phyloP scores from a whole-genome alignment of 768 basidiomycete genomes.

The Boletus speciosus region DNA sequence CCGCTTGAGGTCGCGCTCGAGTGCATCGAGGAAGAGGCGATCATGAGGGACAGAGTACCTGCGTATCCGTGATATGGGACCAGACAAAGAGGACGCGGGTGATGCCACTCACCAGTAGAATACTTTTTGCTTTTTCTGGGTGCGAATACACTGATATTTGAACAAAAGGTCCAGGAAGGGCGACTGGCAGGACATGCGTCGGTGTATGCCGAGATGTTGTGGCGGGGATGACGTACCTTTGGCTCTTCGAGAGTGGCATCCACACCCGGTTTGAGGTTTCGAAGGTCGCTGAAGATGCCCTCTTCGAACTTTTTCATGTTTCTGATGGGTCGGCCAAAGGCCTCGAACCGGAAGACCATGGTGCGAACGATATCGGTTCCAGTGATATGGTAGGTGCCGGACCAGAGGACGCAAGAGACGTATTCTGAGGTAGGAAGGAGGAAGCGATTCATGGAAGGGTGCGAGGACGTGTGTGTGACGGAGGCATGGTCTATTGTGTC shows the following conservation, averaged over 20 bases:
- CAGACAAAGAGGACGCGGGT: not conserved
- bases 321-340: slow-evolving; percentile 84
- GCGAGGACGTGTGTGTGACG: slow-evolving; percentile 47
- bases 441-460: slow-evolving; percentile 83
- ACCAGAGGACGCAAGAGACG: slow-evolving; percentile 91
- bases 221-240: slow-evolving; percentile 55
- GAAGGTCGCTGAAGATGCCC: slow-evolving; percentile 89
- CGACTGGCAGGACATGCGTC: slow-evolving; percentile 47
- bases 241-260: slow-evolving; percentile 94
- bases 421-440: slow-evolving; percentile 83
- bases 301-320: slow-evolving; percentile 98
- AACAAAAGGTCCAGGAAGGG: slow-evolving; percentile 91
- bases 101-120: slow-evolving; percentile 78
- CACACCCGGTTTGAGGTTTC: slow-evolving; percentile 90
- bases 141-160: slow-evolving; percentile 95
- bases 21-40: slow-evolving; percentile 92
- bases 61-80: not conserved
- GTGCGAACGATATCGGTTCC: slow-evolving; percentile 97
- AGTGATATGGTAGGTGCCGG: slow-evolving; percentile 88
- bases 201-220: not conserved
- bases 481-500: slow-evolving; percentile 21
- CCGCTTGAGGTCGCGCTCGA: slow-evolving; percentile 93
- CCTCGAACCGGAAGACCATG: slow-evolving; percentile 90
- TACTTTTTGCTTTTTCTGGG: slow-evolving; percentile 99
- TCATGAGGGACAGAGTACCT: slow-evolving; percentile 99